These are phyloP conservation scores for Maudiozyma barnettii DNA, from an alignment of 805 yeast species.

Conservation along the genomic window DNA sequence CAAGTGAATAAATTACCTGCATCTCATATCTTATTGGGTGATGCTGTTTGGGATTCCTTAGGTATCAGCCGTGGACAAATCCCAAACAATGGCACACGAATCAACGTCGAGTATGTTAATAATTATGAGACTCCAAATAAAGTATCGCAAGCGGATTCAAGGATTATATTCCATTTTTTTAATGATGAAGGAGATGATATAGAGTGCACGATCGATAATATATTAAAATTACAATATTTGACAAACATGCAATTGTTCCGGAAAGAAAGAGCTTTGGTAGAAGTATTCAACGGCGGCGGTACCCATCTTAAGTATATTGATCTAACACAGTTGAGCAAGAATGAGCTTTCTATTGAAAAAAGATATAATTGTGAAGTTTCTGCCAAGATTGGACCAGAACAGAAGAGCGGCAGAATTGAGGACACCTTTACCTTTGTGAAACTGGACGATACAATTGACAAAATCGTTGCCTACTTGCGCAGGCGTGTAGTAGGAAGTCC, in stretches of 20 bases:
- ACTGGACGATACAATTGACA: slow-evolving; percentile 1
- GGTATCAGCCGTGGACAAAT: slow-evolving; percentile 33
- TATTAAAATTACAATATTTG: neutral
- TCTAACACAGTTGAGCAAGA: neutral
- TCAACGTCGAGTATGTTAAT: slow-evolving; percentile 33
- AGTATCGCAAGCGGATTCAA: neutral
- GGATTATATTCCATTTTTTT: neutral
- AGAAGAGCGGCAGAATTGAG: neutral
- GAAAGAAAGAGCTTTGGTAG: slow-evolving; percentile 7
- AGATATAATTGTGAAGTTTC: neutral
- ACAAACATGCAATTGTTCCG: slow-evolving; percentile 12
- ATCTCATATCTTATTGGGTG: slow-evolving; percentile 36
- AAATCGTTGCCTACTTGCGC: slow-evolving; percentile 9
- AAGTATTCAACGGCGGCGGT: slow-evolving; percentile 5
- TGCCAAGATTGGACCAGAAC: neutral
- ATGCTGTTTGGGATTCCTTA: slow-evolving; percentile 33
- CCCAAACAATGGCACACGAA: slow-evolving; percentile 24
- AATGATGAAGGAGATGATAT: neutral
- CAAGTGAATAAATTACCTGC: neutral
- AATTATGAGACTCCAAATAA: neutral
- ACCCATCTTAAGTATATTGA: neutral
- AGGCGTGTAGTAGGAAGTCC: slow-evolving; percentile 17
- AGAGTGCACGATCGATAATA: neutral
- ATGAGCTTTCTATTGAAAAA: neutral
- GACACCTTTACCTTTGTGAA: neutral